phyloP scores from a whole-genome alignment of 2,329 filamentous ascomycete genomes.

The Arthrobotrys pseudoclavata region DNA sequence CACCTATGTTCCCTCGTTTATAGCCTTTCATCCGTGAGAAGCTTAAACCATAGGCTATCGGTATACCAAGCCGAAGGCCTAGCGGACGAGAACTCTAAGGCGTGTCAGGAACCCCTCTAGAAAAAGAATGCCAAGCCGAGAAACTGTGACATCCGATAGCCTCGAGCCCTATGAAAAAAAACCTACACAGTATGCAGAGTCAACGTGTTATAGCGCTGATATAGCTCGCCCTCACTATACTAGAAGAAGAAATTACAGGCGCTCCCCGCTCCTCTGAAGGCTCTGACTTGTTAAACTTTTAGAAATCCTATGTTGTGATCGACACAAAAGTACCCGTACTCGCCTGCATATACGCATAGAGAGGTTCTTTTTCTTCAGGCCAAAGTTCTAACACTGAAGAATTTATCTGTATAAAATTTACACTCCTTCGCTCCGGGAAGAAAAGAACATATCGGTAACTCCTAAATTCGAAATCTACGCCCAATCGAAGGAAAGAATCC shows the following conservation, averaged over 20 bases:
- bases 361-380: not conserved
- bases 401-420: too few relatives aligned
- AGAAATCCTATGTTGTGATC: not conserved
- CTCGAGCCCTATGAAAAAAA: too few relatives aligned
- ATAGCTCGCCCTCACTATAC: not conserved
- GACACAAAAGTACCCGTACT: not conserved
- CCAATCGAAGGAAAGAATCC: not conserved
- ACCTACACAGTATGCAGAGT: not conserved
- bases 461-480: not conserved
- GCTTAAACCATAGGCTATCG: not conserved
- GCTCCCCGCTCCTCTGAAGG: not conserved
- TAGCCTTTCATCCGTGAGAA: not conserved
- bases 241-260: not conserved
- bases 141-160: not conserved
- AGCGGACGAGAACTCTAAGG: not conserved
- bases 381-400: not conserved
- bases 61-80: not conserved
- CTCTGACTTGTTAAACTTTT: not conserved
- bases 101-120: not conserved
- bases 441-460: not conserved
- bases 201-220: not conserved
- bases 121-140: conserved; percentile 12
- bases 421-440: too few relatives aligned
- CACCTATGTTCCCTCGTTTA: too few relatives aligned
- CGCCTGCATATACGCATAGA: not conserved